A percentile compares a stretch with the other conserved stretches of the same genome.
These are phyloP conservation scores for Hygrophorus pudorinus DNA, from an alignment of 768 basidiomycete species.

Conservation along the genomic window DNA sequence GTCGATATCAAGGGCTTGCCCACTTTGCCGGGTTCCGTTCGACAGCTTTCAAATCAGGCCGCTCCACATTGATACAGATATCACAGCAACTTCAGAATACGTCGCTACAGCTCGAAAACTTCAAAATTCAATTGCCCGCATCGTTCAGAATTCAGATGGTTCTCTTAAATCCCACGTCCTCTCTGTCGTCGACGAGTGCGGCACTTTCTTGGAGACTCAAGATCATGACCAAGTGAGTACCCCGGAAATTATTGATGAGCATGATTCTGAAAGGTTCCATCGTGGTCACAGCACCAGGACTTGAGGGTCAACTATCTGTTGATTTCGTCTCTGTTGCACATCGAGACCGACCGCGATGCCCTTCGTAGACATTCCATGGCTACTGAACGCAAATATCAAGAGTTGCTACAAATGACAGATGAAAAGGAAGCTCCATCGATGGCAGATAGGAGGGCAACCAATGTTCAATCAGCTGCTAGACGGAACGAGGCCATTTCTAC, in stretches of 20 bases:
- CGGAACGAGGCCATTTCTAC: too few relatives aligned
- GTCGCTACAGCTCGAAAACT: slow-evolving; percentile 31
- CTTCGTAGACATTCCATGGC: slow-evolving; percentile 23
- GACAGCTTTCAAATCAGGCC: slow-evolving; percentile 39
- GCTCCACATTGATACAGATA: slow-evolving; percentile 44
- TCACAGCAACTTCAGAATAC: slow-evolving; percentile 5
- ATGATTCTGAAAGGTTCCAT: slow-evolving; percentile 7
- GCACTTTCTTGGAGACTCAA: slow-evolving; percentile 34
- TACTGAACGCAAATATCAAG: slow-evolving; percentile 28
- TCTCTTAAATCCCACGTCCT: slow-evolving; percentile 40
- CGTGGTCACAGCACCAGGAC: slow-evolving; percentile 33
- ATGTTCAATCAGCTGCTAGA: too few relatives aligned
- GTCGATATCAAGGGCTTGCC: slow-evolving; percentile 42
- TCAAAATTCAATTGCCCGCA: slow-evolving; percentile 39
- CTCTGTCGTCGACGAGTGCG: slow-evolving; percentile 40
- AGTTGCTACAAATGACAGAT: slow-evolving; percentile 25
- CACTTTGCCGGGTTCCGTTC: slow-evolving; percentile 64
- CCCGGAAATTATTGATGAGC: slow-evolving; percentile 3
- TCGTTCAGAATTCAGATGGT: slow-evolving; percentile 49
- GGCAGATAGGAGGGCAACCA: too few relatives aligned
- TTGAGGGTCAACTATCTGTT: slow-evolving; percentile 39
- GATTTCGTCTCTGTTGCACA: slow-evolving; percentile 32
- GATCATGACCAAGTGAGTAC: slow-evolving; percentile 35
- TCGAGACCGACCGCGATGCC: slow-evolving; percentile 19
- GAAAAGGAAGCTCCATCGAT: slow-evolving; percentile 46